Evolutionary conservation across 2,329 filamentous ascomycete genomes (phyloP), one percentile per base, ranked within the genome.

Genomic region (Phyllosticta citriasiana): DNA sequence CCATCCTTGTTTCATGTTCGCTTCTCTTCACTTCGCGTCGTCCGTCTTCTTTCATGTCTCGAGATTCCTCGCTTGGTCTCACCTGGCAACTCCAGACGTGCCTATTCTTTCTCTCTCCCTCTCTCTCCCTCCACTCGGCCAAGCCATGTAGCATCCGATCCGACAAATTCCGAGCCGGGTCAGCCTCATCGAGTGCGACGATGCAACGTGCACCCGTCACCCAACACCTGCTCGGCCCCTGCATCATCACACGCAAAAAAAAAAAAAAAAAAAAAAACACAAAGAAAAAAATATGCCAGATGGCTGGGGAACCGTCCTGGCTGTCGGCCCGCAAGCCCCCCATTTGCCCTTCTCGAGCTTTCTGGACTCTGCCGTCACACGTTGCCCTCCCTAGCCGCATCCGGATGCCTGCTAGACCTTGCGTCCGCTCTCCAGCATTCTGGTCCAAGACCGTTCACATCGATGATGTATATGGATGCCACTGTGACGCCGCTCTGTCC

Each of bases 341-440:
- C 40, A n/a, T 47, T n/a, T n/a, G 58, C 26, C 53, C 40, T 60
- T 60, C 58, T 53, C 40, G 59, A 61, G 57, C 53, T 27, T 55
- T 54, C 59, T 61, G 47, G 55, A 57, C 47, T 22, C 53, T 57
- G 59, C 59, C 55, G 59, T 51, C 55, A 30, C 40, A 53, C 40
- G 40, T n/a, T 47, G 40, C 40, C 40, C 50, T 51, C 47, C 59
- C 35, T 53, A 40, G 55, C 55, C 55, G 55, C 55, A 61, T 61
- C 50, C 59, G 59, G 54, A 24, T 35, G 12, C 19, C 47, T 54
- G 54, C 27, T 27, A 51, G 27, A 55, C 47, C 50, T 53, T 61
- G 59, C 59, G 47, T 61, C 59, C 56, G 53, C 25, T 27, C 55
- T 26, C 59, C 55, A 55, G 19, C 53, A 14, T 26, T 35, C 24